Evolutionary conservation across 1,284 basidiomycete species (phyloP), one percentile per base, ranked within the genome.

Genomic region (Cutaneotrichosporon sp.): DNA sequence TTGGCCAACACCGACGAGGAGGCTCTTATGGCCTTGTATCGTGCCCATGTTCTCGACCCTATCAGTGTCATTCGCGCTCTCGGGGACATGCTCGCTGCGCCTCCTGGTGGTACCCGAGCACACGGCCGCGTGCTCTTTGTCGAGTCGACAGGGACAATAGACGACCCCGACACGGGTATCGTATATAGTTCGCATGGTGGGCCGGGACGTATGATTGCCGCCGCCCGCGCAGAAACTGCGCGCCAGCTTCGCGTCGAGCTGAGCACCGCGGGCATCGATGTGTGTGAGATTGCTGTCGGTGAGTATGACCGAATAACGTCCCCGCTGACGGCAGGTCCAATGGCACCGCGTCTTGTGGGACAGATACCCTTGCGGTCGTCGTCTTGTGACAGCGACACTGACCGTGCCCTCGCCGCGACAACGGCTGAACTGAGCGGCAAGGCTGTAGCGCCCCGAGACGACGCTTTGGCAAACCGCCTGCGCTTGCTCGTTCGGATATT

Each of bases 271-370:
- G 66, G 67, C 3, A 62, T 73, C 18, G 65, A 66, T 33, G 69
- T 71, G 0, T 71, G 68, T 49, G 68, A 73, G 46, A 66, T 73
- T 9, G 58, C 67, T 12, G 67, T 66, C 12, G 70, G 70, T 71
- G 52, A 63, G 70, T 64, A 34, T n/a, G 12, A 14, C 17, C 30
- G 9, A 12, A 20, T 10, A 23, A 13, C 8, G 40, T 33, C 22
- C 36, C 44, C 9, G 36, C 52, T 51, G n/a, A 50, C 38, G 14
- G 4, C 51, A 67, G 63, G 63, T 8, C 63, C 59, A 2, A 65
- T 65, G 62, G 53, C 59, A 0, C 59, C 64, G 3, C 55, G 58
- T 23, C 46, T 60, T 14, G 35, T 46, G 7, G 49, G 45, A 4
- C 40, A 51, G 4, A 17, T 51, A 14, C 57, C 54, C 26, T 23